Evolutionary conservation across 2,329 filamentous ascomycete genomes (phyloP), one percentile per base, ranked within the genome.

Genomic region (Aspergillus phoenicis): DNA sequence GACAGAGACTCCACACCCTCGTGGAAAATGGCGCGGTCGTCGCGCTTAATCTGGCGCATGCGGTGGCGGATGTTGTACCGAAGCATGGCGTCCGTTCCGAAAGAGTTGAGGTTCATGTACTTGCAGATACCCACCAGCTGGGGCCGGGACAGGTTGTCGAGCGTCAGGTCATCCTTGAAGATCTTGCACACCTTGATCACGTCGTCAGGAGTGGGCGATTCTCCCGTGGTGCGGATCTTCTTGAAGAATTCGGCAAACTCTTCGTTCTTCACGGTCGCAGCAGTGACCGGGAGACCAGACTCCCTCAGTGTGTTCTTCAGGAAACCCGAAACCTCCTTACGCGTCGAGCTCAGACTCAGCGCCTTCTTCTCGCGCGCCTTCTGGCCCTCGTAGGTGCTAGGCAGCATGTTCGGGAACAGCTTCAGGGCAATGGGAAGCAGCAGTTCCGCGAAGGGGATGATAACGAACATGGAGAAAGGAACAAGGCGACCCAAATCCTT

Each of bases 111-210:
- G 79, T 96, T 97, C 89, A 99, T 93, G 82, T 99, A 99, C 63
- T 91, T 90, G 84, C 95, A 98, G 85, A 98, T 99, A 59, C 91
- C 96, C 30, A 99, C 94, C 55, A 99, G 83, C 79, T 99, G 95
- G 15, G 95, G 95, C 64, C 95, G 87, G 17, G 93, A 97, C 66
- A 99, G 82, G 80, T 99, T 99, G 86, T 99, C 95, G 33, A 99
- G 84, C 0, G 95, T 99, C 71, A 99, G 76, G 77, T 99, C 95
- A 75, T 99, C 95, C 77, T 95, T 96, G 87, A 99, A 99, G 66
- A 96, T 90, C 84, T 97, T 96, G 87, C 95, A 98, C 65, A 99
- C 94, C 80, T 95, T 97, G 83, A 99, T 96, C 65, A 99, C 92
- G 74, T 99, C 95, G 67, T 93, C 86, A 57, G 88, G 86, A 4